Conservation (phyloP, 2,329 filamentous ascomycete species). For the Alternaria ethzedia region DNA sequence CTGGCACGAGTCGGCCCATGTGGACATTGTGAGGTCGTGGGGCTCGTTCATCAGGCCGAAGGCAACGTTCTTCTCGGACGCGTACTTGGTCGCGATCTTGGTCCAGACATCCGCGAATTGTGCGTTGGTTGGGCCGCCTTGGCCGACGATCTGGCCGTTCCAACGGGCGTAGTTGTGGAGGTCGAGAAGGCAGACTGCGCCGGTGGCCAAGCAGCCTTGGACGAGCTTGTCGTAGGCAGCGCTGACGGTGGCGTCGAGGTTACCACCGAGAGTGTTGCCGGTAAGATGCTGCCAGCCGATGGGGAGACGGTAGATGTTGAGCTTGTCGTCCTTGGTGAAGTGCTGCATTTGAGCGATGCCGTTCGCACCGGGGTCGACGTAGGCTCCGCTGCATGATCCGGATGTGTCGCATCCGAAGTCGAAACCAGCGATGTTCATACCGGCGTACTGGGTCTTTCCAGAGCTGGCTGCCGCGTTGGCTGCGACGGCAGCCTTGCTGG, state of each 20-base stretch:
- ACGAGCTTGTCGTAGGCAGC: slow-evolving; percentile 63
- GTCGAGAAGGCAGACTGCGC: slow-evolving; percentile 66
- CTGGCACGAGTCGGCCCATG: slow-evolving; percentile 68
- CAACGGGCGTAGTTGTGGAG: slow-evolving; percentile 60
- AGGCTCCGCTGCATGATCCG: slow-evolving; percentile 30
- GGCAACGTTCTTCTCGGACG: slow-evolving; percentile 59
- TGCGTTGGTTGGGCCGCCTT: slow-evolving; percentile 67
- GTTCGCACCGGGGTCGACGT: slow-evolving; percentile 31
- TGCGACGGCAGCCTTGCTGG: background rate
- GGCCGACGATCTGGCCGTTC: slow-evolving; percentile 68
- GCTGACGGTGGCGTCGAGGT: slow-evolving; percentile 57
- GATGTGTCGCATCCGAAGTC: slow-evolving; percentile 55
- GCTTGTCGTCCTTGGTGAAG: slow-evolving; percentile 59
- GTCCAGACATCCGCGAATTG: slow-evolving; percentile 66
- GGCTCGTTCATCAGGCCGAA: slow-evolving; percentile 76
- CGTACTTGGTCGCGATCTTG: slow-evolving; percentile 64
- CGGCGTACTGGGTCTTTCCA: slow-evolving; percentile 35
- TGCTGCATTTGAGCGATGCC: slow-evolving; percentile 63
- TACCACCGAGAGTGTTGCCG: slow-evolving; percentile 58
- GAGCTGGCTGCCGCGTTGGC: background rate
- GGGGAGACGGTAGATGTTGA: slow-evolving; percentile 65
- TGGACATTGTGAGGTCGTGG: slow-evolving; percentile 61
- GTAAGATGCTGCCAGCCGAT: slow-evolving; percentile 67
- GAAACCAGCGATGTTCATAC: slow-evolving; percentile 57
- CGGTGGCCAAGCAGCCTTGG: slow-evolving; percentile 62